Conservation (phyloP, 129 eudicot genomes). For the Heracleum sosnowskyi region DNA sequence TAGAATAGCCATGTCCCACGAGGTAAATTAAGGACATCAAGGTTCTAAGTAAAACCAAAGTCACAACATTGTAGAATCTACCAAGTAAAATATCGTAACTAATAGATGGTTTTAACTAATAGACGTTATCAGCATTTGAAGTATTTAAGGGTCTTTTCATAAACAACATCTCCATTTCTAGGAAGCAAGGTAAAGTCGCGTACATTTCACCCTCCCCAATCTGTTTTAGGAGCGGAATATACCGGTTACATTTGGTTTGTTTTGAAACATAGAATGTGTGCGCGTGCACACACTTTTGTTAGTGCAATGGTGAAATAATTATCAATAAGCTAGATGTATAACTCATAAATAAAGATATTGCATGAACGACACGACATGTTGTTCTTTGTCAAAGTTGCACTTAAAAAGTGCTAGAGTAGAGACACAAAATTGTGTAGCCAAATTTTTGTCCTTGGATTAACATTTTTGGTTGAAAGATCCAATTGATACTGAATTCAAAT, state of each 20-base stretch:
- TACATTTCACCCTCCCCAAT: neutral
- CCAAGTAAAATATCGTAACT: neutral
- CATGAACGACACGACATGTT: conserved; percentile 42
- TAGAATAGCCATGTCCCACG: neutral
- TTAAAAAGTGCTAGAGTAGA: too few species aligned
- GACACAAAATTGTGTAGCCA: too few species aligned
- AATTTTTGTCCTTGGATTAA: neutral
- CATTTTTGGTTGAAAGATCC: neutral
- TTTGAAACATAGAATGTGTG: neutral
- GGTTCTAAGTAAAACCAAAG: neutral
- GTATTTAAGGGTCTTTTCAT: neutral
- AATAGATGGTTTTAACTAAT: neutral
- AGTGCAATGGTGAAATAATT: neutral
- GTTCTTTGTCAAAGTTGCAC: conserved; percentile 49
- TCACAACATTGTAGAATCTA: neutral
- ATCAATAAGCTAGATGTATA: neutral
- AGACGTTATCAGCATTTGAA: neutral
- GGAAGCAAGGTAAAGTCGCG: neutral
- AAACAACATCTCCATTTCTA: neutral
- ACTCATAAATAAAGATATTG: conserved; percentile 12
- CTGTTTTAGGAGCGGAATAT: neutral
- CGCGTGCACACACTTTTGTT: neutral
- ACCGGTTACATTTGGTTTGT: neutral
- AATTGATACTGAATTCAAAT: neutral
- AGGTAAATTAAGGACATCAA: neutral